Conservation (phyloP, 768 basidiomycete genomes). For the Russula dissimulans region DNA sequence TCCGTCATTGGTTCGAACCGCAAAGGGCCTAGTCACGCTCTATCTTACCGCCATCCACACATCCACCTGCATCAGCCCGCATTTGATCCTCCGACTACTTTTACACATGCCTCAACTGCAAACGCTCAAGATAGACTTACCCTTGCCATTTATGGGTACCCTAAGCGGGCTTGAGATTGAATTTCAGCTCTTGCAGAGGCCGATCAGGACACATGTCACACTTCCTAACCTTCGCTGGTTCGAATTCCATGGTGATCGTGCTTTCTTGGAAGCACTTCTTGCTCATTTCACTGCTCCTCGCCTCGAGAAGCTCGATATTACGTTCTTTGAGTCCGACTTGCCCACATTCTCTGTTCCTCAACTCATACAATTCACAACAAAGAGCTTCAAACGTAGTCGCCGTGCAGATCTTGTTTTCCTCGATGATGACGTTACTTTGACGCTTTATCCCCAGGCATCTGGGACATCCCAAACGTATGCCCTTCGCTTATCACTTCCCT, state of each 20-base stretch:
- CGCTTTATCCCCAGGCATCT: no score
- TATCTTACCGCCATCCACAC: fast-evolving
- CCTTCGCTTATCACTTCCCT: not conserved
- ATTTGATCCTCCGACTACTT: not conserved
- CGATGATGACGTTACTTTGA: no score
- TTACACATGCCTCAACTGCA: not conserved
- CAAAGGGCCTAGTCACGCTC: not conserved
- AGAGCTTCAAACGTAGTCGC: not conserved
- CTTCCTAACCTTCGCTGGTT: not conserved
- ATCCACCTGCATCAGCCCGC: not conserved
- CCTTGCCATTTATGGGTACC: not conserved
- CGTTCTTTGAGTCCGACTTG: not conserved
- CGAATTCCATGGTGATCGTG: not conserved
- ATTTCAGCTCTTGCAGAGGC: no score
- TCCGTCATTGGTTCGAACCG: not conserved
- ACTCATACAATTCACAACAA: not conserved
- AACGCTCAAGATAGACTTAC: not conserved
- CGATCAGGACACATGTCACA: not conserved
- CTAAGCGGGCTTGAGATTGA: not conserved
- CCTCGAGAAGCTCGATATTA: not conserved
- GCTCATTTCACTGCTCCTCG: not conserved
- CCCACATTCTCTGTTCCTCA: not conserved
- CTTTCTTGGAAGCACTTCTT: not conserved
- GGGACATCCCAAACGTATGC: not conserved
- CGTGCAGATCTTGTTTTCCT: no score